These are phyloP conservation scores for Pyricularia grisea DNA, from an alignment of 2,329 filamentous ascomycete species.

Conservation along the genomic window DNA sequence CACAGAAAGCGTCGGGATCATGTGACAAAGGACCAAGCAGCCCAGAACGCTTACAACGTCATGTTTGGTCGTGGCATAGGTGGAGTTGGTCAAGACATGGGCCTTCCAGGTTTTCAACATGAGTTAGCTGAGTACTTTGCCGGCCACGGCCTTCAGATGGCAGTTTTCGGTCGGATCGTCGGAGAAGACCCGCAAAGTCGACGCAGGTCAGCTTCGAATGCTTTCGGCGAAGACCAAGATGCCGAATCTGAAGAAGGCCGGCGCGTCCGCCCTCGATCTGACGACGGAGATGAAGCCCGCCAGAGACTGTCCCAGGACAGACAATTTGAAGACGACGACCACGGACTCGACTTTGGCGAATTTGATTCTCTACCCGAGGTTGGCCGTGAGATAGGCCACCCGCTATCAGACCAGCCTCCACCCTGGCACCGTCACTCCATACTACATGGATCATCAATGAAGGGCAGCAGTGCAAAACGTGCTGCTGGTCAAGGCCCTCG, in stretches of 20 bases:
- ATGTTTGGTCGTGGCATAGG: slow-evolving; percentile 13
- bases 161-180: slow-evolving; percentile 6
- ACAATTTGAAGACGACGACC: slow-evolving; percentile 16
- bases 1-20: background rate
- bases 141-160: slow-evolving; percentile 7
- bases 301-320: slow-evolving; percentile 8
- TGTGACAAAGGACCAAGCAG: slow-evolving; percentile 7
- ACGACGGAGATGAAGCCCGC: slow-evolving; percentile 13
- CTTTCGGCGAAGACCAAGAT: slow-evolving; percentile 28
- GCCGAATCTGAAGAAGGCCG: slow-evolving; percentile 18
- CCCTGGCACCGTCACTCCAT: slow-evolving; percentile 42
- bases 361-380: slow-evolving; percentile 46
- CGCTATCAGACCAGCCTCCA: slow-evolving; percentile 53
- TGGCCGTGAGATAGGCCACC: slow-evolving; percentile 56
- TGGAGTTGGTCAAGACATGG: slow-evolving; percentile 7
- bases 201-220: slow-evolving; percentile 33
- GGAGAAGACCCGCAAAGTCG: slow-evolving; percentile 14
- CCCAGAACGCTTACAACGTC: slow-evolving; percentile 7
- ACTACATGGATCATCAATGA: slow-evolving; percentile 31
- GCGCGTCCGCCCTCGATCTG: slow-evolving; percentile 26
- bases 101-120: slow-evolving; percentile 4
- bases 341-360: slow-evolving; percentile 23
- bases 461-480: slow-evolving; percentile 29
- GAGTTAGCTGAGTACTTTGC: slow-evolving; percentile 9
- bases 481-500: slow-evolving; percentile 24